A percentile compares a stretch with the other conserved stretches of the same genome.
These are phyloP conservation scores for Phyllosticta ampelicida DNA, from an alignment of 2,329 filamentous ascomycete genomes.

Conservation along the genomic window DNA sequence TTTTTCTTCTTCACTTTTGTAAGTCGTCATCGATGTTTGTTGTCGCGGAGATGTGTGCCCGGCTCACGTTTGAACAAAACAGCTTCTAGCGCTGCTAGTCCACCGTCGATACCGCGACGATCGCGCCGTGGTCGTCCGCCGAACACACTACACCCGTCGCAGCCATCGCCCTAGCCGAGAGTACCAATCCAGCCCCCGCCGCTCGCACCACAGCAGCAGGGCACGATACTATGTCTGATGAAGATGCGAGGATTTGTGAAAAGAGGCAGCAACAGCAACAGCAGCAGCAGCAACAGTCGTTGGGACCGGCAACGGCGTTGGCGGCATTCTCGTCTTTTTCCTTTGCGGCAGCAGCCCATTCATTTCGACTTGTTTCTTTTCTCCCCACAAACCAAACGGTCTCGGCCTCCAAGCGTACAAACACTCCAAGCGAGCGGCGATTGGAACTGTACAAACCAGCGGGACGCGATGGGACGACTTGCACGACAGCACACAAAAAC, in stretches of 20 bases:
- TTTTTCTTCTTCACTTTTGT: slow-evolving; percentile 71
- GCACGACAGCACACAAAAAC: too few relatives aligned
- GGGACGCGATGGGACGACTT: not conserved
- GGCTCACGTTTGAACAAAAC: slow-evolving; percentile 15
- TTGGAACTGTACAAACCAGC: not conserved
- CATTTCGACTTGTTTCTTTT: not conserved
- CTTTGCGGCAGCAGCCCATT: not conserved
- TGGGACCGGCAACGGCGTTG: not conserved
- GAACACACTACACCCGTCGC: slow-evolving; percentile 36
- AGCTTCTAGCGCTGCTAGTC: slow-evolving; percentile 51
- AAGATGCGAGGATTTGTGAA: not conserved
- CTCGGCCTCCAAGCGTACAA: not conserved
- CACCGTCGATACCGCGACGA: slow-evolving; percentile 37
- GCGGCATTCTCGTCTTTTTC: not conserved
- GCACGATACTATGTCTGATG: slow-evolving; percentile 19
- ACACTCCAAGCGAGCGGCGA: not conserved
- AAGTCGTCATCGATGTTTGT: slow-evolving; percentile 18
- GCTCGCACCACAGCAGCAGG: slow-evolving; percentile 28
- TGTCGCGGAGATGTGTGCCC: not conserved
- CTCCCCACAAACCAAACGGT: not conserved
- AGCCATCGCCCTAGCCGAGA: slow-evolving; percentile 14
- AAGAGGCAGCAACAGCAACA: not conserved
- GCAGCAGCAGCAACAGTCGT: not conserved
- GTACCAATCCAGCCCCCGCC: slow-evolving; percentile 26
- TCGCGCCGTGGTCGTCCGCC: slow-evolving; percentile 43